Evolutionary conservation across 306 rosid genomes (phyloP).

Genomic region (Canavalia gladiata): DNA sequence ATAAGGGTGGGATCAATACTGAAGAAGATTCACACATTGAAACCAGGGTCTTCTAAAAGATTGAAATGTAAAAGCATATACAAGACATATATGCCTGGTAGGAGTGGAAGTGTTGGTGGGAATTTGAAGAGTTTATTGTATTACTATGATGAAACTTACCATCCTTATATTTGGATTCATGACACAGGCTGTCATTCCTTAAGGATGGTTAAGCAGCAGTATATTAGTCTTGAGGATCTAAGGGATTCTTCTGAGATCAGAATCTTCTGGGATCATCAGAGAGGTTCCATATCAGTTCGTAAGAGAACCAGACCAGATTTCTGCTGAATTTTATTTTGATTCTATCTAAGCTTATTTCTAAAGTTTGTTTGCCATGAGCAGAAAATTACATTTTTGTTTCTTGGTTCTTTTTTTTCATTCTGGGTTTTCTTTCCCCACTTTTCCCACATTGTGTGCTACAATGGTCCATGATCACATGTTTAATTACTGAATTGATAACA

Average conservation of each 20-base stretch:
- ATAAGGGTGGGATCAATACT: slow-evolving; percentile 92
- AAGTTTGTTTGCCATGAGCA: slow-evolving; percentile 28
- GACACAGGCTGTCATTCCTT: slow-evolving; percentile 77
- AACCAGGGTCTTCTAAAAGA: slow-evolving; percentile 89
- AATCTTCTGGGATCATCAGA: slow-evolving; percentile 91
- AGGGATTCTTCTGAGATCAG: slow-evolving; percentile 84
- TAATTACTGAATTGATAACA: neutral
- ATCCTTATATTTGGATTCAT: slow-evolving; percentile 92
- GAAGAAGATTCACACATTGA: slow-evolving; percentile 82
- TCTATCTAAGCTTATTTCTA: neutral
- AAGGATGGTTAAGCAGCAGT: slow-evolving; percentile 94
- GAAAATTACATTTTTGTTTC: slow-evolving; percentile 21
- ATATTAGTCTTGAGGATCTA: slow-evolving; percentile 86
- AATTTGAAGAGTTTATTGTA: slow-evolving; percentile 81
- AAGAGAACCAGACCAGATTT: slow-evolving; percentile 84
- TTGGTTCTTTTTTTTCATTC: neutral
- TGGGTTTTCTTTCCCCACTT: neutral
- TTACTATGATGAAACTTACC: slow-evolving; percentile 85
- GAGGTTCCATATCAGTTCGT: slow-evolving; percentile 78
- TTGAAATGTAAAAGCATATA: slow-evolving; percentile 86
- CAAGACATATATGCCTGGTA: slow-evolving; percentile 79
- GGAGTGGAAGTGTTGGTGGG: slow-evolving; percentile 47
- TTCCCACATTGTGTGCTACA: slow-evolving; percentile 33
- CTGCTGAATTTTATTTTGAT: slow-evolving; percentile 59
- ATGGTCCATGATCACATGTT: slow-evolving; percentile 10